Evolutionary conservation across 768 basidiomycete genomes (phyloP), one percentile per base, ranked within the genome.

Genomic region (Postia placenta): DNA sequence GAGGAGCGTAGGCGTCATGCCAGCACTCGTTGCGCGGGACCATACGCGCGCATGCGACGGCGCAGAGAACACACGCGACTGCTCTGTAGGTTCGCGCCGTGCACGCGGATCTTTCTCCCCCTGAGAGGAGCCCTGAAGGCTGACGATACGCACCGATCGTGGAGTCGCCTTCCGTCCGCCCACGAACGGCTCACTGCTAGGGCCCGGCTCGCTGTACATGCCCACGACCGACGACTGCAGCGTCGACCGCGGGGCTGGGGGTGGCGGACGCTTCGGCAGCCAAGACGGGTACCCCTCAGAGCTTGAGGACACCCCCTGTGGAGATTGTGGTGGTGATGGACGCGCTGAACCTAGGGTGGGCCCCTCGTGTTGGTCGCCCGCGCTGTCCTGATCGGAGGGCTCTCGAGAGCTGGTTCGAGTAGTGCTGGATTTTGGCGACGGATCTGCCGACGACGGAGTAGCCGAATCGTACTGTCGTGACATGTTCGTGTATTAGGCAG

Each of bases 241-340:
- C 1, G 85, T 87, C 9, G 85, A 85, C 3, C 77, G 76, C 2
- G 90, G 89, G 6, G 79, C 79, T 0, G 89, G 89, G 0, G 80
- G 85, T 14, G 81, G 81, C 2, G 90, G 89, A 12, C 89, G 75
- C 51, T 72, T 79, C 15, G 89, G 89, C 1, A 92, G 80, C 89
- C 89, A 92, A 20, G 85, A 83, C 2, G 89, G 89, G 62, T 92
- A 92, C 12, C 82, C 82, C 55, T 87, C 85, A 15, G 75, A 75
- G 45, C 65, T 56, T 0, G 60, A 64, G 7, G 62, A 61, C 48
- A 57, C 56, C 45, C 44, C 51, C 25, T 44, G 62, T 2, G 60
- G 62, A 7, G 60, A 60, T 24, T 58, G 60, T 3, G 57, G 49
- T 11, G 61, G 49, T 15, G 58, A 60, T 15, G 54, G 57, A 20